Percentiles rank a stretch among this genome's conserved stretches.
Conservation (phyloP, 73 alveolate genomes). For the Urostyla sp. region DNA sequence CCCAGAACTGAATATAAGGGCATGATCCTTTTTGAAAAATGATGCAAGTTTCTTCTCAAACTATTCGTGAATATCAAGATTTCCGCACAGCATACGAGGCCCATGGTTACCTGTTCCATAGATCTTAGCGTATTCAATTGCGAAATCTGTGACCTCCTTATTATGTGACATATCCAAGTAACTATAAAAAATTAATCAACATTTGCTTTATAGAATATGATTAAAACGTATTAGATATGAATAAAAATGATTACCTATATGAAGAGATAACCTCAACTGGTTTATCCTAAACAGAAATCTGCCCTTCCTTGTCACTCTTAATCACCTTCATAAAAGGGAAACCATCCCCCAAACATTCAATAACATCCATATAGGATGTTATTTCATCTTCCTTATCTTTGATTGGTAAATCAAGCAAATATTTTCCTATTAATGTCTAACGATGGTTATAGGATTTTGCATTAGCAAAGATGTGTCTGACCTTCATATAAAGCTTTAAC, state of each 20-base stretch:
- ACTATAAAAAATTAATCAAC: too few relatives aligned
- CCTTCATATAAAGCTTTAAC: background rate
- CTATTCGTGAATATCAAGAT: background rate
- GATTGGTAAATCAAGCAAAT: background rate
- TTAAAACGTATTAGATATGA: background rate
- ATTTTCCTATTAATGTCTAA: background rate
- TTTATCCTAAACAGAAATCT: background rate
- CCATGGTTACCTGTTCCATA: background rate
- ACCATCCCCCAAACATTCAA: background rate
- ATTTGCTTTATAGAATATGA: background rate
- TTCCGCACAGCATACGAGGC: background rate
- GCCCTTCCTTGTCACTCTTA: background rate
- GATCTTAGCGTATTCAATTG: background rate
- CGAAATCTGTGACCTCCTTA: background rate
- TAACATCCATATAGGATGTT: background rate
- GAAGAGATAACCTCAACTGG: background rate
- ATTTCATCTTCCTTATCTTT: background rate
- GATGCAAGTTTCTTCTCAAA: background rate
- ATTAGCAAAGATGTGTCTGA: background rate
- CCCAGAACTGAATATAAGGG: background rate
- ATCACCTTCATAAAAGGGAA: background rate
- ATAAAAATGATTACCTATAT: background rate
- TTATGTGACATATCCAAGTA: background rate
- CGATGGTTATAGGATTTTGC: background rate
- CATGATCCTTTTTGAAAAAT: background rate